These are phyloP conservation scores for Trichomonascaceae sp. DNA, from an alignment of 1,139 yeast genomes.

Conservation along the genomic window DNA sequence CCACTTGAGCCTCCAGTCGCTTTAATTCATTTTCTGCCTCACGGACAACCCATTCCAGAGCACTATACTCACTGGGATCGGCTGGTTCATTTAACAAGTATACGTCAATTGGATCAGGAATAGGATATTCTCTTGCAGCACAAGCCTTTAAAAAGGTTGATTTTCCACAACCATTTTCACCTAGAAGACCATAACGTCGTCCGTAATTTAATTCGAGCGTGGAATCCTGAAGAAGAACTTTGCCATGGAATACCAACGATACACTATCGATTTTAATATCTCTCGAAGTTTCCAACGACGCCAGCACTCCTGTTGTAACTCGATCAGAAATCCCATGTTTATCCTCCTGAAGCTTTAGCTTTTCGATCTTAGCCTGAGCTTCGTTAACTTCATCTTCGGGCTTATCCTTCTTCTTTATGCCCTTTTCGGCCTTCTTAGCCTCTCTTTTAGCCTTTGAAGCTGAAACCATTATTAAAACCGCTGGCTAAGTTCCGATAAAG, in stretches of 20 bases:
- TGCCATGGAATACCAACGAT: constrained; percentile 94
- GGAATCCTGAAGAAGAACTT: constrained; percentile 89
- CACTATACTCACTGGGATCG: constrained; percentile 84
- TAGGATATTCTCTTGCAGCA: constrained; percentile 94
- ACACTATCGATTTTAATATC: constrained; percentile 89
- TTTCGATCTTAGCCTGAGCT: constrained; percentile 70
- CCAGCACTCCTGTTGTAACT: constrained; percentile 96
- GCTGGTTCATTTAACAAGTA: constrained; percentile 97
- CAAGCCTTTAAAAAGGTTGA: constrained; percentile 87
- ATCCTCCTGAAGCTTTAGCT: constrained; percentile 88
- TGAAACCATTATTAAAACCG: constrained; percentile 38
- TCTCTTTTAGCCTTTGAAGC: constrained; percentile 94
- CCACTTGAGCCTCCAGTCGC: constrained; percentile 86
- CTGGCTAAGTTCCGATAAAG: not conserved
- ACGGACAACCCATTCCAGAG: constrained; percentile 91
- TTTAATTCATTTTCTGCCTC: constrained; percentile 93
- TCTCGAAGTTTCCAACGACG: constrained; percentile 81
- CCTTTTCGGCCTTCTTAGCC: constrained; percentile 62
- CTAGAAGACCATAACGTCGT: constrained; percentile 83
- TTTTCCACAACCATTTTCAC: constrained; percentile 99
- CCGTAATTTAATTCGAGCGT: constrained; percentile 90
- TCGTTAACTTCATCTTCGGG: constrained; percentile 42
- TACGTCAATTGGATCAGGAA: constrained; percentile 86
- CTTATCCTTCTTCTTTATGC: constrained; percentile 51
- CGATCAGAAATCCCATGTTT: constrained; percentile 92